phyloP scores from a whole-genome alignment of 768 basidiomycete species.

The Pleurotus sapidus region DNA sequence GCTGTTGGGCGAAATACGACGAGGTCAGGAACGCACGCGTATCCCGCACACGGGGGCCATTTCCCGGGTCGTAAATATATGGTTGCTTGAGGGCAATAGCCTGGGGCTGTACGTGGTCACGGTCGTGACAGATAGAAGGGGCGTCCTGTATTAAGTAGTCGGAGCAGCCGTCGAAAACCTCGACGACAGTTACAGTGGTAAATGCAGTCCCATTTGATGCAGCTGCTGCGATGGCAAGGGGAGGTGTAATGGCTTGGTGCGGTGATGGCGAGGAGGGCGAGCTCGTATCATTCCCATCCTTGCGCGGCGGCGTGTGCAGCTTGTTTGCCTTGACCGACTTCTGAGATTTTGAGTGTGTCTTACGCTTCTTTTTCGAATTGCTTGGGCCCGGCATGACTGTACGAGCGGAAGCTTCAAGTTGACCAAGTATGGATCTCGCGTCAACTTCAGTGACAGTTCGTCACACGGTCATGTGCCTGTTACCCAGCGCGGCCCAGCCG shows the following conservation, averaged over 20 bases:
- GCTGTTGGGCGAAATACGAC: conserved; percentile 64
- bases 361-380: conserved; percentile 48
- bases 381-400: conserved; percentile 59
- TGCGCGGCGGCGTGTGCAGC: conserved; percentile 5
- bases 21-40: conserved; percentile 61
- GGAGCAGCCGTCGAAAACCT: conserved; percentile 5
- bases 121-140: not conserved
- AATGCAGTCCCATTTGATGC: not conserved
- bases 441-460: not conserved
- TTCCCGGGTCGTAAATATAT: conserved; percentile 76
- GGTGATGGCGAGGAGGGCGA: not conserved
- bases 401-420: not conserved
- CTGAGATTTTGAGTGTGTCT: conserved; percentile 18
- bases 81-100: conserved; percentile 38
- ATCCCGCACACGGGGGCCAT: conserved; percentile 73
- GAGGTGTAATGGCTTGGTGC: not conserved
- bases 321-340: conserved; percentile 27
- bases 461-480: not conserved
- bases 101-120: conserved; percentile 13
- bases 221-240: not conserved
- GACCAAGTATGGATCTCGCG: not conserved
- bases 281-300: not conserved
- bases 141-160: conserved; percentile 8
- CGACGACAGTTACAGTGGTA: not conserved
- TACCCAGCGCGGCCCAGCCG: not conserved